Evolutionary conservation across 257 asterid genomes (phyloP), one percentile per base, ranked within the genome.

Genomic region (Capsicum rhomboideum): DNA sequence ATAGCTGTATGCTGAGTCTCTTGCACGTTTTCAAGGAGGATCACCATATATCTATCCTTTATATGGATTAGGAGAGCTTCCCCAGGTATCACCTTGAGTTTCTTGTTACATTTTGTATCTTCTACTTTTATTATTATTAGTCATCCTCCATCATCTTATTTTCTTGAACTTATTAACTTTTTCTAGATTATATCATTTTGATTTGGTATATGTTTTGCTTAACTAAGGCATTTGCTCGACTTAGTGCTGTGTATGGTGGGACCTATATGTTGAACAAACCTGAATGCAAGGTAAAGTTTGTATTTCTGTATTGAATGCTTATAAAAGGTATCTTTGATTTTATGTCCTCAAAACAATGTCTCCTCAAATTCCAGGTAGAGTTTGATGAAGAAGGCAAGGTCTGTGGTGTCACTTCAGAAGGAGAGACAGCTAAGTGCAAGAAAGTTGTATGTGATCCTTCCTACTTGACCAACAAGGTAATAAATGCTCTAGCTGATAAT

Each of bases 201-300:
- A 63, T 75, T 31, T 66, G 63, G 55, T 84, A 53, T 77, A 63
- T 58, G 21, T 72, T 44, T 59, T 26, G 28, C 82, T 40, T 34
- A 31, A 82, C 85, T 78, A 44, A 96, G 98, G 99, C 96, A 83
- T 96, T 94, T 89, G 98, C 99, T 87, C 97, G 99, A 71, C 89
- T 96, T 20, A 96, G 99, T 92, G 98, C 98, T 84, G 99, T 96
- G 81, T 96, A 94, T 88, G 99, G 99, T 86, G 99, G 99, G 89
- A 96, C 99, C 78, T 96, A 96, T 89, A 96, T 96, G 99, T 86
- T 96, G 94, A 91, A 82, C 86, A 96, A 96, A 86, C 98, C 97
- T 42, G 97, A 94, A 69, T 96, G 98, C 92, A 93, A 93, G 97
- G 99, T 94, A 71, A 50, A 81, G 78, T 83, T 68, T 34, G 54